Base-by-base conservation (phyloP, 208 protist species). In the Crithidia acanthocephali region DNA sequence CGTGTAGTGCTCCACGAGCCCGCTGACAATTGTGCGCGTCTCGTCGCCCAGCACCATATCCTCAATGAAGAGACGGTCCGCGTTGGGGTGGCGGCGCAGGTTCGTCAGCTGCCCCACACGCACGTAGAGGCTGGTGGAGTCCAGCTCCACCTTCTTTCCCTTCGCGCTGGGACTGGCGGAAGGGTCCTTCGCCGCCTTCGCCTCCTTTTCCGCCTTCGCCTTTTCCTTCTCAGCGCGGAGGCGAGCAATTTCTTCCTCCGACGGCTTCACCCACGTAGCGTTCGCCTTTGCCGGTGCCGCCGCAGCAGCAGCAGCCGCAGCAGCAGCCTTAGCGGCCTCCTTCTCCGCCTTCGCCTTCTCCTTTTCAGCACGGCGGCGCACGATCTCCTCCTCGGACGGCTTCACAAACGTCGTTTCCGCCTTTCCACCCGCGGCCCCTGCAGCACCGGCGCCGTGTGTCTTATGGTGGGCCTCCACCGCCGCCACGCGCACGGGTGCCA, bases 41-140 rank as follows among this genome's bases (percentile, higher is more conserved):
- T 94, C 94, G 8, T 86, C 74, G 28, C 95, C 95, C 50, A 98
- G 74, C 68, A 97, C 91, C 85, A 98, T 97, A 47, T 97, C 78
- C 81, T 98, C 95, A 16, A 98, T 76, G 68, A 89, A 98, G 28
- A 98, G 85, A 18, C 80, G 70, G 61, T 97, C 93, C 5, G 95
- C 91, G 35, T 94, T 76, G 5, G 92, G 88, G 78, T 98, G 95
- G 10, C 60, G 59, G 27, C 85, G 79, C 22, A 96, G 64, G 33
- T 93, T 85, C 20, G 90, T 84, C 48, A 98, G 90, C 22, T 82
- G 82, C 20, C 93, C 95, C 2, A 98, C 89, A 33, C 89, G 86
- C 0, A 98, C 51, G 74, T 85, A 76, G 45, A 97, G 32, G 37
- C 61, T 62, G 40, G 56, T 60, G 16, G 66, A 42, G 68, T 84